Evolutionary conservation across 2,329 filamentous ascomycete species (phyloP).

Genomic region (Fusarium udum): DNA sequence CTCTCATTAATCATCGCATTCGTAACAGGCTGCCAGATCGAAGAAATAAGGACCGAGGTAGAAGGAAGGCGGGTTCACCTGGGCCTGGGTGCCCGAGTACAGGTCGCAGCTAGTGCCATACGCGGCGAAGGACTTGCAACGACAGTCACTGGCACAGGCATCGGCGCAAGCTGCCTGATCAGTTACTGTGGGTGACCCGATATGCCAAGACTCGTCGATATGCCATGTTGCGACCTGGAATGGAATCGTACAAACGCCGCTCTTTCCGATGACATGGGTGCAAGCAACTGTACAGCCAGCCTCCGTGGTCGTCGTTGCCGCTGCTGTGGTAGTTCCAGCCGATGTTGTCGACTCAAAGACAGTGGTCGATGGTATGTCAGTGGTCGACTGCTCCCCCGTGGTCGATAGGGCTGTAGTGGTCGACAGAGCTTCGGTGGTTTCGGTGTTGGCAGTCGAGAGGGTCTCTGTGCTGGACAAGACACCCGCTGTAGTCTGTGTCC

Average conservation of each 20-base stretch:
- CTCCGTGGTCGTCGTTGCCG: not conserved
- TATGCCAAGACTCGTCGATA: not conserved
- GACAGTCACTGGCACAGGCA: not conserved
- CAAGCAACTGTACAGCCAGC: not conserved
- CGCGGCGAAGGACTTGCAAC: not conserved
- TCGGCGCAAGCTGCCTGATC: not conserved
- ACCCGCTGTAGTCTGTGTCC: not conserved
- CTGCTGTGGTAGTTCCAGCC: not conserved
- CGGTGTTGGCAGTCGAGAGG: not conserved
- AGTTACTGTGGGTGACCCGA: not conserved
- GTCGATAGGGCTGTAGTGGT: not conserved
- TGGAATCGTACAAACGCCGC: not conserved
- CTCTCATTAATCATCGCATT: not conserved
- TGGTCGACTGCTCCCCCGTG: not conserved
- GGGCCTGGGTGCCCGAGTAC: not conserved
- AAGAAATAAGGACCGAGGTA: not conserved
- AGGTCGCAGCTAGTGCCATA: not conserved
- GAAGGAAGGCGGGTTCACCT: not conserved
- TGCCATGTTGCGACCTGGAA: not conserved
- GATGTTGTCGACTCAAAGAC: not conserved
- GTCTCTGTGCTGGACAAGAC: not conserved
- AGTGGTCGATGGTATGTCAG: not conserved
- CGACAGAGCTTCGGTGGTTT: not conserved
- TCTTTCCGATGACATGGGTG: not conserved
- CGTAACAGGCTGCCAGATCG: not conserved